Conservation (phyloP, 177 flowering plant species). For the Vitis hybrid region DNA sequence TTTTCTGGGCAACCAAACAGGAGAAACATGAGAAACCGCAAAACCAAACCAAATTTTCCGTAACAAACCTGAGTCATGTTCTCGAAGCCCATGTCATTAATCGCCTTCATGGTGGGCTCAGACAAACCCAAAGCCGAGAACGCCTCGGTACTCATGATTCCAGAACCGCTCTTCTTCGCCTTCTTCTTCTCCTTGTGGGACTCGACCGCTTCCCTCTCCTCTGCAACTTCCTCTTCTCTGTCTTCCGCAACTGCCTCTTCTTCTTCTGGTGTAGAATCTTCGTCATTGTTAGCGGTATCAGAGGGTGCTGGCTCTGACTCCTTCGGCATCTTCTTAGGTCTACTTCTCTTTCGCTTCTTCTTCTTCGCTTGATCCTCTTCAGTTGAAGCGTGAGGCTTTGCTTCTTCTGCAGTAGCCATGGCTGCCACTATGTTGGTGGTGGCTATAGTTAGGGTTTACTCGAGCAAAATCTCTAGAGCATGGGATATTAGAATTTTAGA, state of each 20-base stretch:
- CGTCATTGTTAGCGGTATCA: background rate
- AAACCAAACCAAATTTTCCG: background rate
- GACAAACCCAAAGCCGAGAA: slow-evolving; percentile 56
- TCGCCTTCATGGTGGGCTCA: slow-evolving; percentile 66
- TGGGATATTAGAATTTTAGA: too few relatives aligned
- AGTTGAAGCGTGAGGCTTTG: too few relatives aligned
- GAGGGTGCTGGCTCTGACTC: background rate
- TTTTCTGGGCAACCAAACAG: background rate
- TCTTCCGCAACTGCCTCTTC: slow-evolving; percentile 6
- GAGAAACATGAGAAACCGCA: background rate
- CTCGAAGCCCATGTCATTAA: slow-evolving; percentile 65
- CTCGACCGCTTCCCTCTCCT: slow-evolving; percentile 7
- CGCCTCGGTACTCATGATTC: slow-evolving; percentile 74
- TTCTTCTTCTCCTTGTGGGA: slow-evolving; percentile 15
- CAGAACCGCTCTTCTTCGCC: slow-evolving; percentile 33
- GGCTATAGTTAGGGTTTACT: too few relatives aligned
- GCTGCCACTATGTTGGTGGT: too few relatives aligned
- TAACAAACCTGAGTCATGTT: slow-evolving; percentile 80
- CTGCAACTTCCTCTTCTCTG: slow-evolving; percentile 16
- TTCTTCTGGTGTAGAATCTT: slow-evolving; percentile 6
- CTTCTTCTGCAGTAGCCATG: too few relatives aligned
- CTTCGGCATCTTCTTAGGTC: background rate
- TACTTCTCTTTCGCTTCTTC: slow-evolving; percentile 21
- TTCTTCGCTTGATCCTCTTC: background rate
- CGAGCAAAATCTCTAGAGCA: too few relatives aligned